phyloP scores from a whole-genome alignment of 164 flowering plant species.

The Nymphaea colorata region DNA sequence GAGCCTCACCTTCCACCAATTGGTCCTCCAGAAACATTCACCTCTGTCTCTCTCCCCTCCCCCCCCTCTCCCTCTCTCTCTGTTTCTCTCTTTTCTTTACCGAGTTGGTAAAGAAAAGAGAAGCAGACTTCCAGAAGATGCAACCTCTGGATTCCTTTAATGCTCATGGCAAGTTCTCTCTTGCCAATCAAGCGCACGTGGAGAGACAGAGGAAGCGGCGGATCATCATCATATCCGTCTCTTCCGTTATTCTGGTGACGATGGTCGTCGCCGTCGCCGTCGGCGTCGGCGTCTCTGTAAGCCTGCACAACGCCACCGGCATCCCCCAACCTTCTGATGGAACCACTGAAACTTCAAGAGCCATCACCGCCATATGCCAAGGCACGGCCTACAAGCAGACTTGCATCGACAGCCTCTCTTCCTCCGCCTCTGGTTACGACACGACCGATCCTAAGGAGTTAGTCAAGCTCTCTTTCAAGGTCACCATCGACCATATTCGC shows the following conservation, averaged over 20 bases:
- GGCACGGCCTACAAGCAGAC: constrained; percentile 43
- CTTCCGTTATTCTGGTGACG: constrained; percentile 39
- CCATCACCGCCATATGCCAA: constrained; percentile 38
- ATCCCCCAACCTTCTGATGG: background rate
- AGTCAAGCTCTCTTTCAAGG: constrained; percentile 30
- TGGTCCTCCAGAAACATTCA: background rate
- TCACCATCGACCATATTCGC: constrained; percentile 18
- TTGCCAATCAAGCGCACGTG: background rate
- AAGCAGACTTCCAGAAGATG: background rate
- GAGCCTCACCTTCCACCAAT: background rate
- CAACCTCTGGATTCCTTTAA: background rate
- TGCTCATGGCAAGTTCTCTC: background rate
- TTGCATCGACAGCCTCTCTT: constrained; percentile 30
- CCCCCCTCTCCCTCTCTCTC: no score
- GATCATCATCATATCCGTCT: constrained; percentile 22
- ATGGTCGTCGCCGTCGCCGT: constrained; percentile 44
- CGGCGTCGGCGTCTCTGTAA: constrained; percentile 5
- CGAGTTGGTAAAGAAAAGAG: background rate
- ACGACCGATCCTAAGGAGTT: constrained; percentile 48
- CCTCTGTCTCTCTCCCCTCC: background rate
- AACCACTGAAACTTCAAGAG: constrained; percentile 19
- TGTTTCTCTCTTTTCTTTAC: background rate
- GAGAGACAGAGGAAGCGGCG: constrained; percentile 18
- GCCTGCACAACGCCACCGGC: background rate
- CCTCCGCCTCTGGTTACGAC: constrained; percentile 15